These are phyloP conservation scores for Coniophora puteana DNA, from an alignment of 1,284 basidiomycete genomes.

Conservation along the genomic window DNA sequence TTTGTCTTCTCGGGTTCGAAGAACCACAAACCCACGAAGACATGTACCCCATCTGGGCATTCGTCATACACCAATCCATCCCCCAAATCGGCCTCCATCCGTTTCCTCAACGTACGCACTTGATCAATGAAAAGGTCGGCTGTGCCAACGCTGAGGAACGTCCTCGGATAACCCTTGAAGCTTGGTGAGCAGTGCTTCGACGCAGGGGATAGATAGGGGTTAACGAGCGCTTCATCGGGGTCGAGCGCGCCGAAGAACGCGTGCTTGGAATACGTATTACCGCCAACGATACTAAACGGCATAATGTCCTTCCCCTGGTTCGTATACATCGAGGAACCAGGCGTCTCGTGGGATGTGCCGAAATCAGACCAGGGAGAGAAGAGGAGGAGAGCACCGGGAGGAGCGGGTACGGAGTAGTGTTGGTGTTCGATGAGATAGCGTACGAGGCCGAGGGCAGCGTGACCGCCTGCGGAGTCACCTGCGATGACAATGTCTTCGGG, in stretches of 20 bases:
- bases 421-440: constrained; percentile 32
- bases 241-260: constrained; percentile 44
- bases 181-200: constrained; percentile 34
- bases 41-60: constrained; percentile 20
- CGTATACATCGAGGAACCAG: constrained; percentile 29
- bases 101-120: constrained; percentile 38
- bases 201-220: constrained; percentile 55
- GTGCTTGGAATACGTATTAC: constrained; percentile 26
- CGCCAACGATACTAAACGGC: constrained; percentile 10
- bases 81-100: constrained; percentile 30
- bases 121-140: constrained; percentile 51
- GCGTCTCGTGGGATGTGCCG: constrained; percentile 29
- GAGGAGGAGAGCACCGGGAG: constrained; percentile 48
- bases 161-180: constrained; percentile 52
- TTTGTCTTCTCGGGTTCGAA: constrained; percentile 10
- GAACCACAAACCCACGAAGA: constrained; percentile 11
- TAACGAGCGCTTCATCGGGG: constrained; percentile 34
- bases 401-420: not conserved
- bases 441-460: constrained; percentile 42
- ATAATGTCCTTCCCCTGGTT: constrained; percentile 38
- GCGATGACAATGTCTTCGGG: constrained; percentile 46
- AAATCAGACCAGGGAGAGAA: constrained; percentile 62
- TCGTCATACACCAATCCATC: constrained; percentile 13
- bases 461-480: constrained; percentile 59
- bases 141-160: constrained; percentile 51